A percentile compares a stretch with the other conserved stretches of the same genome.
Conservation (phyloP, 768 basidiomycete species). For the Russula earlei region DNA sequence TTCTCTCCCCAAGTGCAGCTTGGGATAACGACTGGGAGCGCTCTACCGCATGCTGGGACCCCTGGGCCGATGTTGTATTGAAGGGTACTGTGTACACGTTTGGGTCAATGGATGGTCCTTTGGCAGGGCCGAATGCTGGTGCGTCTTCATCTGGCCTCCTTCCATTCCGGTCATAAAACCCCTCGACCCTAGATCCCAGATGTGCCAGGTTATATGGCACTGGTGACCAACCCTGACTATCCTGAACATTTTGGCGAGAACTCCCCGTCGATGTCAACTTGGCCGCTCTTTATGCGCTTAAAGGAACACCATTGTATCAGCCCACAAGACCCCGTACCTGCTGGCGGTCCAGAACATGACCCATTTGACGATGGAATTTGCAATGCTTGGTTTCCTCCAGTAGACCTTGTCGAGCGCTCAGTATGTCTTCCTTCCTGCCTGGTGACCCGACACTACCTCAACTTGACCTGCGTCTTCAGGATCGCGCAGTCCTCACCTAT, state of each 20-base stretch:
- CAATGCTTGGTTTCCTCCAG: slow-evolving; percentile 33
- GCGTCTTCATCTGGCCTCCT: slow-evolving; percentile 23
- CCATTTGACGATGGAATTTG: slow-evolving; percentile 31
- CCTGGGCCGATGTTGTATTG: slow-evolving; percentile 26
- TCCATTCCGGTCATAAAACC: slow-evolving; percentile 2
- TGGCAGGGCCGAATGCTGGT: slow-evolving; percentile 61
- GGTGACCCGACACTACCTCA: background rate
- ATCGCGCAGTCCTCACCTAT: slow-evolving; percentile 2
- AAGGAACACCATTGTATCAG: slow-evolving; percentile 44
- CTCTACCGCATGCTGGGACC: slow-evolving; percentile 36
- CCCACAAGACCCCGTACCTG: slow-evolving; percentile 28
- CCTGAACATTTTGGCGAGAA: slow-evolving; percentile 24
- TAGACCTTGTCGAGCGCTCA: slow-evolving; percentile 17
- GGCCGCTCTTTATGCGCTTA: slow-evolving; percentile 51
- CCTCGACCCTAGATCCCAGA: slow-evolving; percentile 28
- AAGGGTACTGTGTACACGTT: slow-evolving; percentile 35
- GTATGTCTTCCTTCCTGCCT: slow-evolving; percentile 21
- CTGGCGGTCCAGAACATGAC: slow-evolving; percentile 19
- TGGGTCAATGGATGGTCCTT: slow-evolving; percentile 43
- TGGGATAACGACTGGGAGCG: slow-evolving; percentile 57
- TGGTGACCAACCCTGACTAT: slow-evolving; percentile 23
- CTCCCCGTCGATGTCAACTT: slow-evolving; percentile 30
- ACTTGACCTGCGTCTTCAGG: background rate
- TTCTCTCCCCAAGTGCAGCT: slow-evolving; percentile 29
- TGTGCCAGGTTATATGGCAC: slow-evolving; percentile 24